Evolutionary conservation across 2,329 filamentous ascomycete species (phyloP).

Genomic region (Pseudogymnoascus sp.): DNA sequence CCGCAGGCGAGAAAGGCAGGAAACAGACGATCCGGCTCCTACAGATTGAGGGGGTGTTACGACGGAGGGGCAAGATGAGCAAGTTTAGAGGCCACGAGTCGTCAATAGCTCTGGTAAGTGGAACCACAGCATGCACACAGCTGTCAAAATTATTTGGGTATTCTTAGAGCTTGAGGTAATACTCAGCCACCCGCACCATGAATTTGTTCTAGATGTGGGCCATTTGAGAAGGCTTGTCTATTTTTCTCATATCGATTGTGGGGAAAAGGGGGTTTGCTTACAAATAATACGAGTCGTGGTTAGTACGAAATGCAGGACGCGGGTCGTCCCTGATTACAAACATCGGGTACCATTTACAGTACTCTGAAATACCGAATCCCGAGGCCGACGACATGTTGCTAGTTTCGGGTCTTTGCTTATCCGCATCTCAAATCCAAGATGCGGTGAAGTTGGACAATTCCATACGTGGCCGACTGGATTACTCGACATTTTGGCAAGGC

Average conservation of each 20-base stretch:
- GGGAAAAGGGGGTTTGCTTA: neutral
- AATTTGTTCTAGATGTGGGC: neutral
- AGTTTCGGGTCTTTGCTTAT: neutral
- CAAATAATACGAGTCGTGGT: neutral
- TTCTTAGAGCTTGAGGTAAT: neutral
- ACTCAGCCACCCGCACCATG: neutral
- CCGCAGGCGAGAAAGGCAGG: neutral
- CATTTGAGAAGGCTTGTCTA: neutral
- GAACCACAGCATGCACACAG: neutral
- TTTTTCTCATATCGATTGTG: neutral
- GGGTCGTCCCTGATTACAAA: neutral
- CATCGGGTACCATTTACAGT: neutral
- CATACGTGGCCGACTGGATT: neutral
- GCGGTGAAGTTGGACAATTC: neutral
- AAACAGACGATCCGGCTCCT: neutral
- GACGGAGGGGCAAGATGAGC: neutral
- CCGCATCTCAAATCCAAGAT: neutral
- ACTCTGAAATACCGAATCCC: neutral
- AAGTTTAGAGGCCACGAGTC: neutral
- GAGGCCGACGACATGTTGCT: neutral
- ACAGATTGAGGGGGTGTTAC: neutral
- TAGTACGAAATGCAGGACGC: neutral
- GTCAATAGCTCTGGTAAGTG: neutral
- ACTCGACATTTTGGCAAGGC: neutral
- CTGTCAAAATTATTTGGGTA: neutral